phyloP scores from a whole-genome alignment of 352 stramenopile species.

The Phytophthora agathidicida region DNA sequence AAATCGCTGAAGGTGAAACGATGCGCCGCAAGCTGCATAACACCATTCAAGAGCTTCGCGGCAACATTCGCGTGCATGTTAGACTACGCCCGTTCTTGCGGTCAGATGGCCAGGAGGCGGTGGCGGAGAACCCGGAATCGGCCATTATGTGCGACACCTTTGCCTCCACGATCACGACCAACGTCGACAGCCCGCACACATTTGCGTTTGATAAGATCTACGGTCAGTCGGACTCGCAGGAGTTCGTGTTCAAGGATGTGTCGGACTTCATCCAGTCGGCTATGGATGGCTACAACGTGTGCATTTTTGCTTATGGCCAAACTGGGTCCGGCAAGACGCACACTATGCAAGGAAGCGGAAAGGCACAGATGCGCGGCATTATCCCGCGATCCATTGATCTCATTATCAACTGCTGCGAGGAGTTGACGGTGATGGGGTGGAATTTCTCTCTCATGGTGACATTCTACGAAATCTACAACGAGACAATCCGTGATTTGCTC shows the following conservation, averaged over 20 bases:
- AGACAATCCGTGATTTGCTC: slow-evolving; percentile 98
- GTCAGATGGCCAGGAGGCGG: slow-evolving; percentile 73
- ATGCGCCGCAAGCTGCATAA: slow-evolving; percentile 98
- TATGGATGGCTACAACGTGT: slow-evolving; percentile 99
- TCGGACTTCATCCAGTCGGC: slow-evolving; percentile 91
- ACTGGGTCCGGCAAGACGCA: slow-evolving; percentile 98
- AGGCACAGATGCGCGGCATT: slow-evolving; percentile 96
- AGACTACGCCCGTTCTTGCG: slow-evolving; percentile 92
- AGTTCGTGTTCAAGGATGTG: slow-evolving; percentile 94
- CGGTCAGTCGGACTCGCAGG: slow-evolving; percentile 93
- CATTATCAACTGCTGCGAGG: slow-evolving; percentile 81
- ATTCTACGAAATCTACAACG: slow-evolving; percentile 99
- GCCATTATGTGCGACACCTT: slow-evolving; percentile 74
- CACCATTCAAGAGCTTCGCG: slow-evolving; percentile 98
- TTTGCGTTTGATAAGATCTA: slow-evolving; percentile 99
- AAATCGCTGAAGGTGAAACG: slow-evolving; percentile 65
- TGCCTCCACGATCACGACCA: slow-evolving; percentile 74
- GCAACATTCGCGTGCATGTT: slow-evolving; percentile 99
- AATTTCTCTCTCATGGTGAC: slow-evolving; percentile 96
- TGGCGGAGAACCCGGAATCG: slow-evolving; percentile 50
- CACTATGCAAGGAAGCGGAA: slow-evolving; percentile 98
- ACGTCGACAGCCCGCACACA: slow-evolving; percentile 71
- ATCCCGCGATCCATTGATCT: slow-evolving; percentile 97
- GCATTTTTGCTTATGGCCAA: slow-evolving; percentile 99
- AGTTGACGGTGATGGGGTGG: slow-evolving; percentile 90